Evolutionary conservation across 371 early-diverging fungal species (phyloP).

Genomic region (Apophysomyces elegans): DNA sequence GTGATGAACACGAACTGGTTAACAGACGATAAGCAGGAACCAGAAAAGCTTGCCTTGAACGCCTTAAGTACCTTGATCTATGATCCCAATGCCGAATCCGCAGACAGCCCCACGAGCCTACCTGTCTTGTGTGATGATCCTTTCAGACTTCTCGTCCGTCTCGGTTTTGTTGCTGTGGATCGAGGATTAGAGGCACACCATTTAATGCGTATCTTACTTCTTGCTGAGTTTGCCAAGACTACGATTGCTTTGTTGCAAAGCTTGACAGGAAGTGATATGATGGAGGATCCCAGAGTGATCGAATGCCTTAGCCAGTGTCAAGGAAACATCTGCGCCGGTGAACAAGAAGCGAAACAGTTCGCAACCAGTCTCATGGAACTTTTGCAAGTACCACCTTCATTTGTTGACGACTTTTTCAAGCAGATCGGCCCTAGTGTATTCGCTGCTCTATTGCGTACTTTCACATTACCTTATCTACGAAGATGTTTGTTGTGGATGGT

Average conservation of each 20-base stretch:
- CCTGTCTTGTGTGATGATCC: slow-evolving; percentile 71
- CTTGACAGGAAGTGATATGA: slow-evolving; percentile 18
- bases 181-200: slow-evolving; percentile 60
- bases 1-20: slow-evolving; percentile 37
- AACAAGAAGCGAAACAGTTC: slow-evolving; percentile 1
- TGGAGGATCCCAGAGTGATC: slow-evolving; percentile 13
- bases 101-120: neutral
- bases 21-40: slow-evolving; percentile 18
- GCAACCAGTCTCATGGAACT: slow-evolving; percentile 8
- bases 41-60: neutral
- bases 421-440: slow-evolving; percentile 5
- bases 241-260: slow-evolving; percentile 42
- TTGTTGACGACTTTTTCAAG: slow-evolving; percentile 2
- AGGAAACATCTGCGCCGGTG: slow-evolving; percentile 3
- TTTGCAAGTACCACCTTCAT: slow-evolving; percentile 8
- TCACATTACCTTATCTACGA: slow-evolving; percentile 49
- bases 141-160: slow-evolving; percentile 62
- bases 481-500: slow-evolving; percentile 45
- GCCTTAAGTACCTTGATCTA: neutral
- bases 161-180: slow-evolving; percentile 52
- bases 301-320: slow-evolving; percentile 4
- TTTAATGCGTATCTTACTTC: slow-evolving; percentile 60
- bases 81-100: neutral
- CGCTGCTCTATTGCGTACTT: slow-evolving; percentile 34
- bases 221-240: slow-evolving; percentile 68